Evolutionary conservation across 345 rosid genomes (phyloP).

Genomic region (Eucalyptus erythrocorys): DNA sequence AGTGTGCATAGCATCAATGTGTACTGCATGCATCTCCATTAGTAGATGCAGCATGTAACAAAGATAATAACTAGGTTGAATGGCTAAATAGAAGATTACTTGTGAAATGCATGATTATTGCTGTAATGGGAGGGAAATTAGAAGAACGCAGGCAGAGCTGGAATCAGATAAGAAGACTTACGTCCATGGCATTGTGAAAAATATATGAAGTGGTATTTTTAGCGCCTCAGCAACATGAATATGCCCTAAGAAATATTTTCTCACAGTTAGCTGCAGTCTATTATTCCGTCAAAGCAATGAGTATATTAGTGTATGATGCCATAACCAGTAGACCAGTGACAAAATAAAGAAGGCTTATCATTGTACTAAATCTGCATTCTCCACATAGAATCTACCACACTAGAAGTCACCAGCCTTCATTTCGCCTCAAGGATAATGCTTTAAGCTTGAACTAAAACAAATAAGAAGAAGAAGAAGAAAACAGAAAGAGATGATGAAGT

Average conservation of each 20-base stretch:
- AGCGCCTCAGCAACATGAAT: slow-evolving; percentile 44
- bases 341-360: not conserved
- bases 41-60: not conserved
- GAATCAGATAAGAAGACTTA: slow-evolving; percentile 11
- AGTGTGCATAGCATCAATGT: not conserved
- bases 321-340: not conserved
- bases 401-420: not conserved
- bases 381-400: not conserved
- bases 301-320: not conserved
- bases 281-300: not conserved
- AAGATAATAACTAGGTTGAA: not conserved
- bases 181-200: slow-evolving; percentile 68
- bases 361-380: not conserved
- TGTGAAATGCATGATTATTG: not conserved
- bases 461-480: not conserved
- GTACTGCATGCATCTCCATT: not conserved
- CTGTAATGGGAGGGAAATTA: not conserved
- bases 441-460: not conserved
- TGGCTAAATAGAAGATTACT: not conserved
- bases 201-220: slow-evolving; percentile 33
- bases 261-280: not conserved
- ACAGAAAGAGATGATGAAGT: not conserved
- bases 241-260: slow-evolving; percentile 18
- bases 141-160: not conserved
- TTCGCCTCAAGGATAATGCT: not conserved